These are phyloP conservation scores for Hymenoscyphus linearis DNA, from an alignment of 2,329 filamentous ascomycete species.

Conservation along the genomic window DNA sequence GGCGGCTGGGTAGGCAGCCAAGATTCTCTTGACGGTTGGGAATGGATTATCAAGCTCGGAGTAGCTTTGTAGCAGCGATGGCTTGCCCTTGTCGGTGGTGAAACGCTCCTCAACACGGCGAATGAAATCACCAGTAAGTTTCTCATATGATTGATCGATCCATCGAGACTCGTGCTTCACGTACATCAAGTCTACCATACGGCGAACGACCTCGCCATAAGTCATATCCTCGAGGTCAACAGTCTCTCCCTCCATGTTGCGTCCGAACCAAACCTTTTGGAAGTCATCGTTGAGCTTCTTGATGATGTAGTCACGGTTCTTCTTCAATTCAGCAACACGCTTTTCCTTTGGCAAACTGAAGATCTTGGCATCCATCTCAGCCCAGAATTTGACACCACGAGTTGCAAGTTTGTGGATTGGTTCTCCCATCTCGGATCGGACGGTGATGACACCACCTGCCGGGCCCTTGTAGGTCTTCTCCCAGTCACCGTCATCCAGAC, in stretches of 20 bases:
- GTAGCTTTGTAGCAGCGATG: constrained; percentile 85
- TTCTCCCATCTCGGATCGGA: constrained; percentile 98
- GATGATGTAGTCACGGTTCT: constrained; percentile 86
- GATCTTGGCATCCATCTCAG: constrained; percentile 98
- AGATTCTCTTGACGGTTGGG: constrained; percentile 68
- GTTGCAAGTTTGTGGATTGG: constrained; percentile 98
- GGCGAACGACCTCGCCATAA: constrained; percentile 78
- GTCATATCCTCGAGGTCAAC: constrained; percentile 96
- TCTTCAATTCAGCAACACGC: constrained; percentile 79
- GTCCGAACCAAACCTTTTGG: constrained; percentile 95
- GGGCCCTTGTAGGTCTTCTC: constrained; percentile 90
- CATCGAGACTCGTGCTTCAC: constrained; percentile 86
- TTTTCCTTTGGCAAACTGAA: constrained; percentile 92
- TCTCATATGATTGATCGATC: constrained; percentile 81
- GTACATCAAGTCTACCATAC: constrained; percentile 86
- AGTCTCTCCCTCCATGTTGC: constrained; percentile 72
- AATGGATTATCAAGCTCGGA: constrained; percentile 82
- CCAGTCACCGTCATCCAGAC: constrained; percentile 78
- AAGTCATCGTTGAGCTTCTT: constrained; percentile 94
- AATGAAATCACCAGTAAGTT: constrained; percentile 89
- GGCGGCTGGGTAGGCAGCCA: constrained; percentile 79
- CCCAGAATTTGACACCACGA: constrained; percentile 93
- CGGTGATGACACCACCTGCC: constrained; percentile 90
- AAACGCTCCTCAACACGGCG: constrained; percentile 96
- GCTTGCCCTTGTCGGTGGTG: constrained; percentile 62